Percentiles rank a stretch among this genome's conserved stretches.
phyloP scores from a whole-genome alignment of 2,329 filamentous ascomycete genomes.

The Penicillium italicum region DNA sequence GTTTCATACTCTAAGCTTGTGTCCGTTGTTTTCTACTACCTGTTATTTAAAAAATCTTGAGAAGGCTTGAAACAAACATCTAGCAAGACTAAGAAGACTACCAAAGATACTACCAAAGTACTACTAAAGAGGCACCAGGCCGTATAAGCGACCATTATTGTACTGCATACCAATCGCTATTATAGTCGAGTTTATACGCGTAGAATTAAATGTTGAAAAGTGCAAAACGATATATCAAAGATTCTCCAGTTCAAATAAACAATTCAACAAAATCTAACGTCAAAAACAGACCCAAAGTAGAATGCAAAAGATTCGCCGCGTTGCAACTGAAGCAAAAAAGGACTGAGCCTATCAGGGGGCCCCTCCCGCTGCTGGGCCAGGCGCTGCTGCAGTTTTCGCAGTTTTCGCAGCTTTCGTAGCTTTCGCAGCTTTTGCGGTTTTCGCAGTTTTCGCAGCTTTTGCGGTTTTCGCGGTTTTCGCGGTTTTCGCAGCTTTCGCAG shows the following conservation, averaged over 20 bases:
- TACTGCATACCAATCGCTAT: background rate
- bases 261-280: background rate
- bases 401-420: too few species aligned
- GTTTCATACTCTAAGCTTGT: too few species aligned
- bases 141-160: background rate
- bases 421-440: too few species aligned
- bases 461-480: too few species aligned
- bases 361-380: background rate
- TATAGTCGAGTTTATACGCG: background rate
- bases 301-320: background rate
- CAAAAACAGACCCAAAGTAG: background rate
- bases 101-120: background rate
- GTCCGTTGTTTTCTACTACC: background rate
- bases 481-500: too few species aligned
- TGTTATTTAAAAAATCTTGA: background rate
- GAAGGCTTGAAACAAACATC: background rate
- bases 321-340: background rate
- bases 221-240: background rate
- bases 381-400: too few species aligned
- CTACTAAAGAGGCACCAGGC: background rate
- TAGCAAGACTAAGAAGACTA: background rate
- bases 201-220: too few species aligned
- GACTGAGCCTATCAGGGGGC: background rate
- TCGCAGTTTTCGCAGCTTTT: too few species aligned
- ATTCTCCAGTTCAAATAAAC: background rate